A percentile compares a stretch with the other conserved stretches of the same genome.
Conservation (phyloP, 1,139 yeast genomes). For the Petasospora fabianii region DNA sequence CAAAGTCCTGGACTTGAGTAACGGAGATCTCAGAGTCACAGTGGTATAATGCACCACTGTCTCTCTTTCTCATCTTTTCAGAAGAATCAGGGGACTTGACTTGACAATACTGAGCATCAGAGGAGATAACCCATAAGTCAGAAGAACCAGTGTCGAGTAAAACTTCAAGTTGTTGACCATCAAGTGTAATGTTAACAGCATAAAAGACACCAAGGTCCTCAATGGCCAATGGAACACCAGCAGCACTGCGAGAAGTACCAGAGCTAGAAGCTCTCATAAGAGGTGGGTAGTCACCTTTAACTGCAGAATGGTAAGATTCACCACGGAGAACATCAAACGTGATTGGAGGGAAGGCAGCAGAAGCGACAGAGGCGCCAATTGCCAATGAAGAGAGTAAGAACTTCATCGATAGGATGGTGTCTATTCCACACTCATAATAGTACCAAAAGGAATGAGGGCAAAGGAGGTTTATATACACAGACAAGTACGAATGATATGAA, state of each 20-base stretch:
- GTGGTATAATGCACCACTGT: neutral
- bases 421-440: no score
- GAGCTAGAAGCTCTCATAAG: neutral
- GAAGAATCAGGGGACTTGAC: neutral
- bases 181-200: slow-evolving; percentile 3
- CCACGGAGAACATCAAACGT: slow-evolving; percentile 10
- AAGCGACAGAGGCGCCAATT: slow-evolving; percentile 1
- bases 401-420: no score
- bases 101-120: slow-evolving; percentile 5
- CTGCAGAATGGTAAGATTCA: slow-evolving; percentile 2
- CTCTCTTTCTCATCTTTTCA: neutral
- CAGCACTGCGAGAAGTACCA: neutral
- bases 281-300: slow-evolving; percentile 1
- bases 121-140: slow-evolving; percentile 13
- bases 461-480: no score
- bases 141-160: slow-evolving; percentile 14
- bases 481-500: no score
- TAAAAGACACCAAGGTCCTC: slow-evolving; percentile 5
- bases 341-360: slow-evolving; percentile 5
- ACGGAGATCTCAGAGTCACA: slow-evolving; percentile 1
- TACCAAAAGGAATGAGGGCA: no score
- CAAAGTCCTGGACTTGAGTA: slow-evolving; percentile 28
- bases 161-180: slow-evolving; percentile 1
- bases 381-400: neutral
- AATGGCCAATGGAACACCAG: neutral